Percentiles rank a stretch among this genome's conserved stretches.
Conservation (phyloP, 2,329 filamentous ascomycete species). For the Didymella keratinophila region DNA sequence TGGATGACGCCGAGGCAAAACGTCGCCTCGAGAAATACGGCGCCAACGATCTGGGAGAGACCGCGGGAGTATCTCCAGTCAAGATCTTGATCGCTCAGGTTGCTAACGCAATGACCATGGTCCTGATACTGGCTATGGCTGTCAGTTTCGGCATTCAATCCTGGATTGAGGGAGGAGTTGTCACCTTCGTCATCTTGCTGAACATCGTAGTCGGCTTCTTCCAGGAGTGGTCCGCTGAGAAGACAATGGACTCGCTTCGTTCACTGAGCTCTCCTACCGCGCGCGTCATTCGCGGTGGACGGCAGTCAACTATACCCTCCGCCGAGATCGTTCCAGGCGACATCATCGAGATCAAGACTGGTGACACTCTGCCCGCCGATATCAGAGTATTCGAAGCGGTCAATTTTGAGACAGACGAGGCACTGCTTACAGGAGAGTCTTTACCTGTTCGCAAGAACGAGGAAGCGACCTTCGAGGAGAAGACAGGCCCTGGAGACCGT, state of each 20-base stretch:
- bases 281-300: conserved; percentile 61
- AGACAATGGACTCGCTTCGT: conserved; percentile 59
- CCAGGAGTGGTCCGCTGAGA: conserved; percentile 58
- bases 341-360: conserved; percentile 67
- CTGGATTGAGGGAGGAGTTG: conserved; percentile 59
- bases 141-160: conserved; percentile 58
- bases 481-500: conserved; percentile 71
- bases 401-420: conserved; percentile 79
- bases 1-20: conserved; percentile 67
- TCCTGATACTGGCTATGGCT: conserved; percentile 60
- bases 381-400: conserved; percentile 68
- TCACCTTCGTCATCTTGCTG: conserved; percentile 55
- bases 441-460: conserved; percentile 70
- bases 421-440: conserved; percentile 74
- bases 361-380: conserved; percentile 75
- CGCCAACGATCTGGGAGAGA: conserved; percentile 74
- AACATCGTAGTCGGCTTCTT: conserved; percentile 58
- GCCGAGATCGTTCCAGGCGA: conserved; percentile 72
- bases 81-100: conserved; percentile 77
- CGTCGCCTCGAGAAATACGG: conserved; percentile 68
- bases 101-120: conserved; percentile 79
- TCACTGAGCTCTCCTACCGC: conserved; percentile 58
- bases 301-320: conserved; percentile 60
- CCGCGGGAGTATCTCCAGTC: conserved; percentile 70
- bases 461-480: conserved; percentile 58